phyloP scores from a whole-genome alignment of 1,284 basidiomycete genomes.

The Irpex sp. region DNA sequence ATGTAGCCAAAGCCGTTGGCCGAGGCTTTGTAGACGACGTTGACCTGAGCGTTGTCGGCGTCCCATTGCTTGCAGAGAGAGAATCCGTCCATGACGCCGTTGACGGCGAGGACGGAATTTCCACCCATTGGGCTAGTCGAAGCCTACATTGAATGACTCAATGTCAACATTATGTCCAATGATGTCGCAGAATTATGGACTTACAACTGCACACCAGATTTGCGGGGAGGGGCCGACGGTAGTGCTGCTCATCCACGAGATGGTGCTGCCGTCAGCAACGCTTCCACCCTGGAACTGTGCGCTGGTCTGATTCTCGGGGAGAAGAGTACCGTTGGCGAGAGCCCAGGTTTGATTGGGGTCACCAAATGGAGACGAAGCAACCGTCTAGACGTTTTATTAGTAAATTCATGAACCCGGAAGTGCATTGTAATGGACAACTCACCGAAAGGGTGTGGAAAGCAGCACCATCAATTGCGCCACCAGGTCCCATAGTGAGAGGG shows the following conservation, averaged over 20 bases:
- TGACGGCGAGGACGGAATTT: slow-evolving; percentile 1
- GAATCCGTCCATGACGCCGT: slow-evolving; percentile 4
- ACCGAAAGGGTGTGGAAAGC: slow-evolving; percentile 14
- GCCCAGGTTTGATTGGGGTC: neutral
- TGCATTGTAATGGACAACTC: neutral
- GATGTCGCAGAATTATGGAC: neutral
- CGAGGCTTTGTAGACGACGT: neutral
- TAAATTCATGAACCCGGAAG: neutral
- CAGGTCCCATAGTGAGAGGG: slow-evolving; percentile 40
- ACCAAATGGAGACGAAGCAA: neutral
- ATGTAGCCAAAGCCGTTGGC: neutral
- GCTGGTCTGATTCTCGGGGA: neutral
- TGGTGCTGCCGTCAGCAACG: slow-evolving; percentile 4
- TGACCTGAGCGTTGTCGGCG: neutral
- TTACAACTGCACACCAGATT: slow-evolving; percentile 23
- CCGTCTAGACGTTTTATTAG: neutral
- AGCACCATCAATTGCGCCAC: slow-evolving; percentile 10
- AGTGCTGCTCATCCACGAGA: slow-evolving; percentile 14
- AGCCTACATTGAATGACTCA: neutral
- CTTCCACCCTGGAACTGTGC: neutral
- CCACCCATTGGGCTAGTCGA: slow-evolving; percentile 3
- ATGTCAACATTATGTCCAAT: too few species aligned
- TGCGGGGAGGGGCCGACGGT: slow-evolving; percentile 15
- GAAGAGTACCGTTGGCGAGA: neutral
- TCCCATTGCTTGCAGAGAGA: neutral